Base-by-base conservation (phyloP, 2,329 filamentous ascomycete genomes). In the Exophiala alcalophila region DNA sequence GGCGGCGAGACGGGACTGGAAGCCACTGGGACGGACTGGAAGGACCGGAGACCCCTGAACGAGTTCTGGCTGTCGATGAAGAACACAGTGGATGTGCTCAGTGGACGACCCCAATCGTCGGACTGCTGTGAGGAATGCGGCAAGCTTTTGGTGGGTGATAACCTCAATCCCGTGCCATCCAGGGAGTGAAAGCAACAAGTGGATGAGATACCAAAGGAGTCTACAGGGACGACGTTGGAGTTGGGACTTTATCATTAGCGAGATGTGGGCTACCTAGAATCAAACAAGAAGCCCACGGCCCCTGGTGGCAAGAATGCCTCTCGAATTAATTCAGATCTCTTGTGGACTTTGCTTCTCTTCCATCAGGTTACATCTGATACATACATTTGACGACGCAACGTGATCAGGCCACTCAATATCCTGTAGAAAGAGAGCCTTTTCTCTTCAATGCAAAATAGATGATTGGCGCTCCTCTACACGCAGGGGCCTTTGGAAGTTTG, bases 1-100 rank as follows among this genome's bases (percentile, higher is more conserved):
- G 77, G 67, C 11, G 69, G 67, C 4, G 55, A 58, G 2, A 48
- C 82, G 58, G 76, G 79, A 29, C 76, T 97, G 6, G 92, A 97
- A 70, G 78, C 80, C 55, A 78, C 80, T 16, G 86, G 90, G 59
- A 97, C 92, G 3, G 91, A 98, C 69, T 98, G 92, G 92, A 79
- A 81, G 53, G 89, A 94, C 65, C 76, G 92, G 36, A 76, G 92
- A 36, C 91, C 92, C 32, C 86, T 81, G 67, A 69, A 80, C 40
- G 86, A 92, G 55, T 90, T 88, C 71, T 98, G 92, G 92, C 71
- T 86, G 57, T 74, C 73, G 35, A 71, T 95, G 64, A 86, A 88
- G 66, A 74, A 83, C 35, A 80, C 88, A 19, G 90, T 95, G 2
- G 86, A 98, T 63, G 83, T 88, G 23, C 69, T 98, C 21, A 86